These are phyloP conservation scores for Pezicula neosporulosa DNA, from an alignment of 2,329 filamentous ascomycete genomes.

Conservation along the genomic window DNA sequence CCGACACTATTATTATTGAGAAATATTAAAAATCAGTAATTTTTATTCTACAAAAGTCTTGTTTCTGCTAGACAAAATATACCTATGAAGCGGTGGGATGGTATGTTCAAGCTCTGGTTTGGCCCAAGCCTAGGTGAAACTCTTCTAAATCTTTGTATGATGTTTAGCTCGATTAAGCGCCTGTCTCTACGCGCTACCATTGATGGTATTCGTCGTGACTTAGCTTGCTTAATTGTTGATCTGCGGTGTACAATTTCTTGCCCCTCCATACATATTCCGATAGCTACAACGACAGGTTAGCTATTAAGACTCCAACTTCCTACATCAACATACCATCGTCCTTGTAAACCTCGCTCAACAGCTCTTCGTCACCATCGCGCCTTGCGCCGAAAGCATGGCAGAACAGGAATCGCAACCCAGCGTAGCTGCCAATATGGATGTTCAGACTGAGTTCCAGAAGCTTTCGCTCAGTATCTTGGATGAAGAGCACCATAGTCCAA, in stretches of 20 bases:
- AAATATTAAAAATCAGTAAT: too few relatives aligned
- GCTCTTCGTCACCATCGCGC: background rate
- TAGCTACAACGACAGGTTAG: background rate
- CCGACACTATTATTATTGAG: too few relatives aligned
- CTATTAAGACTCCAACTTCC: background rate
- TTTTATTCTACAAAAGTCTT: too few relatives aligned
- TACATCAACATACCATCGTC: background rate
- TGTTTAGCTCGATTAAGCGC: too few relatives aligned
- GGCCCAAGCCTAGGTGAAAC: too few relatives aligned
- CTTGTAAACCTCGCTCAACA: background rate
- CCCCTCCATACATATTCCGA: background rate
- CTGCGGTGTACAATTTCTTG: too few relatives aligned
- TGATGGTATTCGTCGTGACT: background rate
- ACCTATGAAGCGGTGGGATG: too few relatives aligned
- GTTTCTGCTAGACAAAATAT: too few relatives aligned
- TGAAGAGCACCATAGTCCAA: conserved; percentile 5
- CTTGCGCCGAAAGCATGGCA: background rate
- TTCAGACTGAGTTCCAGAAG: background rate
- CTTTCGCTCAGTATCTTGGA: background rate
- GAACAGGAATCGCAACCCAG: background rate
- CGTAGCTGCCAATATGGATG: background rate
- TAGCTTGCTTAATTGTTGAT: background rate
- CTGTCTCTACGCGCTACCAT: background rate
- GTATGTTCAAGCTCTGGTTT: too few relatives aligned
- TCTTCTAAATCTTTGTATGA: too few relatives aligned